phyloP scores from a whole-genome alignment of 352 stramenopile species.

The Globisporangium ultimum region DNA sequence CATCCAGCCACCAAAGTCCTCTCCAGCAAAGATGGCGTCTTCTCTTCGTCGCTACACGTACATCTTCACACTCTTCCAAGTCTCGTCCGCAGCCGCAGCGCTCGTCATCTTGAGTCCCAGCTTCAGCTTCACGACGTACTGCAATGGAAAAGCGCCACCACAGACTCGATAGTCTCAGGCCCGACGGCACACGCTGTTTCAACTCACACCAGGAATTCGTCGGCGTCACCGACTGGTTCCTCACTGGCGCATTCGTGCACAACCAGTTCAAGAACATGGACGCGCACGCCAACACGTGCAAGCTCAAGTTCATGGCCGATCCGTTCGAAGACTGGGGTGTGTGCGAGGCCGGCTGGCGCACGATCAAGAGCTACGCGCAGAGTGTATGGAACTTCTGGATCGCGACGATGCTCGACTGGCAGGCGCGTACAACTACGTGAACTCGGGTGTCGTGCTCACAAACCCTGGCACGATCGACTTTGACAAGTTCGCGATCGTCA shows the following conservation, averaged over 20 bases:
- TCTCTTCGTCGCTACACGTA: too few relatives aligned
- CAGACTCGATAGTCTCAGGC: conserved; percentile 3
- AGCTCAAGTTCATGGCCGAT: conserved; percentile 3
- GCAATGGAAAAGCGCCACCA: neutral
- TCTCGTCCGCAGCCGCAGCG: neutral
- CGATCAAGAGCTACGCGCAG: too few relatives aligned
- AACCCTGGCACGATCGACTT: too few relatives aligned
- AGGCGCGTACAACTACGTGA: too few relatives aligned
- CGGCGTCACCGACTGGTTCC: neutral
- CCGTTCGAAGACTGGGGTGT: neutral
- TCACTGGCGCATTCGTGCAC: neutral
- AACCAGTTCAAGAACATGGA: conserved; percentile 3
- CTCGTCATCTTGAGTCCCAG: neutral
- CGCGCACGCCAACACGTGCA: neutral
- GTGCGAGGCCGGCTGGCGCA: too few relatives aligned
- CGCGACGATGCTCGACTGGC: too few relatives aligned
- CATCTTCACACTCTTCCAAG: too few relatives aligned
- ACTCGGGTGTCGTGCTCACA: too few relatives aligned
- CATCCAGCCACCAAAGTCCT: too few relatives aligned
- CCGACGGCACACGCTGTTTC: neutral
- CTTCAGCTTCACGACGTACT: neutral
- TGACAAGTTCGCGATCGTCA: too few relatives aligned
- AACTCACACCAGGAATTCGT: conserved; percentile 3
- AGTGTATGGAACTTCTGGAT: too few relatives aligned
- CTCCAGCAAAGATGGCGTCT: too few relatives aligned